Base-by-base conservation (phyloP, 306 rosid genomes). In the Prunus davidiana region DNA sequence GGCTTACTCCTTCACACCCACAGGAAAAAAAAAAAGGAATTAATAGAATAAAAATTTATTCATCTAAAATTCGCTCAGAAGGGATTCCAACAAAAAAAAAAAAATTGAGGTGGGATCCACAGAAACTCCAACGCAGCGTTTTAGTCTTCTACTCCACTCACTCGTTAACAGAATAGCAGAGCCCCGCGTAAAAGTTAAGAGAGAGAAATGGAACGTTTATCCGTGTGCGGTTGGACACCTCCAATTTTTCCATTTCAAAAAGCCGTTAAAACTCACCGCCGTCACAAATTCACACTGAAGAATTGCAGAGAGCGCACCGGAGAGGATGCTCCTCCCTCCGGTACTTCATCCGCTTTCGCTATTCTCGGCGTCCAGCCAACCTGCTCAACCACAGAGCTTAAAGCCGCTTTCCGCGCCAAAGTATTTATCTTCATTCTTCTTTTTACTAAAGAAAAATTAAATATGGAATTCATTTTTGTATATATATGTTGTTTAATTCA, bases 381-480 rank as follows among this genome's bases (percentile, higher is more conserved):
- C 64, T 90, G 86, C 88, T 89, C 97, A 1, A 22, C 84, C 69
- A 64, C 80, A 20, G 87, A 92, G 22, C 87, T 94, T 24, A 94
- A 94, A 84, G 86, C 93, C 20, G 96, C 98, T 78, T 94, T 94
- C 78, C 92, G 98, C 79, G 82, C 91, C 78, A 92, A 90, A 84
- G 97, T 90, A 79, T 56, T 6, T 18, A 22, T 13, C 49, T 34
- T 15, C n/a, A 18, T 27, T 14, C 18, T 19, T 72, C 19, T 64
- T 55, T 56, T 30, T 52, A 46, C 2, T 11, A 11, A 58, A 58
- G 8, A 14, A 62, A 14, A 6, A 7, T 15, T 56, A 52, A 52
- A 52, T 52, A 16, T 52, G 20, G 8, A 22, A 20, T n/a, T 11
- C 28, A 56, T 20, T n/a, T 14, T 56, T 8, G 25, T 19, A 20